A percentile compares a stretch with the other conserved stretches of the same genome.
Evolutionary conservation across 2,329 filamentous ascomycete species (phyloP).

Genomic region (Ophiocordyceps australis): DNA sequence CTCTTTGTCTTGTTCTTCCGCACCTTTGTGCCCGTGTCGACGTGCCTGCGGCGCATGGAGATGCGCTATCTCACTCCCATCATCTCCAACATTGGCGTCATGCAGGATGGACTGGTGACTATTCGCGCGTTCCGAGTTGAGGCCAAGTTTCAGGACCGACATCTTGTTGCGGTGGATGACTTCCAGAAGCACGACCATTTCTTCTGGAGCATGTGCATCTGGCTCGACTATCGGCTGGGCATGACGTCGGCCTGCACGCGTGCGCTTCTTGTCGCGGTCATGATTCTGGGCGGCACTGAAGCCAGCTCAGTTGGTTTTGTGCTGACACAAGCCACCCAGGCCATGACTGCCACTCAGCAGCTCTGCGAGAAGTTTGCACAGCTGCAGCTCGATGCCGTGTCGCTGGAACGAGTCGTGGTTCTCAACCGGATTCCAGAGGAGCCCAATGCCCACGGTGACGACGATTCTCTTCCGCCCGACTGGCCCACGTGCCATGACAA

Average conservation of each 20-base stretch:
- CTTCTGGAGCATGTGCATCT: conserved; percentile 77
- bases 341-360: conserved; percentile 18
- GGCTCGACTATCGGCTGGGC: conserved; percentile 62
- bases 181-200: conserved; percentile 96
- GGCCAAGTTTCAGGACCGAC: conserved; percentile 58
- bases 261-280: conserved; percentile 54
- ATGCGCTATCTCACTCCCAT: conserved; percentile 80
- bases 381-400: conserved; percentile 83
- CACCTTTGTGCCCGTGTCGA: conserved; percentile 65
- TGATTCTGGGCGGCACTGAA: conserved; percentile 55
- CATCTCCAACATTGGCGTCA: conserved; percentile 81
- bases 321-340: conserved; percentile 32
- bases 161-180: conserved; percentile 65
- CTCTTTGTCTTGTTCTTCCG: conserved; percentile 59
- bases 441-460: conserved; percentile 39
- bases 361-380: conserved; percentile 69
- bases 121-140: conserved; percentile 73
- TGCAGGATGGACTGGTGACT: conserved; percentile 71
- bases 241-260: conserved; percentile 48
- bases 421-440: conserved; percentile 67
- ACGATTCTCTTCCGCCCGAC: conserved; percentile 50
- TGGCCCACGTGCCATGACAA: conserved; percentile 62
- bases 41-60: conserved; percentile 66
- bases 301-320: conserved; percentile 74
- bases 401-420: conserved; percentile 72